Percentiles rank a stretch among this genome's conserved stretches.
Conservation (phyloP, 306 rosid species). For the Trifolium subterraneum region DNA sequence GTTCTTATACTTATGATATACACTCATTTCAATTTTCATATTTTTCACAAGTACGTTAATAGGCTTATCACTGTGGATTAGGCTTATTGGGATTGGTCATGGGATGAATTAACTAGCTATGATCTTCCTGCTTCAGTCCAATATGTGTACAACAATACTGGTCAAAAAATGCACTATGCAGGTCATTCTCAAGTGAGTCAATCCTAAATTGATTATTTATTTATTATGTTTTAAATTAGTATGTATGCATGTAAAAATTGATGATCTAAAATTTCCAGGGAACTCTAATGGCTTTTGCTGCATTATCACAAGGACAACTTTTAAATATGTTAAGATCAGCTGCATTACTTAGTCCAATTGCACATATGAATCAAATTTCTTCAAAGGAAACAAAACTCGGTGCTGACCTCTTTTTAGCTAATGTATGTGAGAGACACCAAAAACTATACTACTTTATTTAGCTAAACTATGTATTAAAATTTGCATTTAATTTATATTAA, state of each 20-base stretch:
- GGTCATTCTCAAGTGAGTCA: conserved; percentile 81
- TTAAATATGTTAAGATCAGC: conserved; percentile 64
- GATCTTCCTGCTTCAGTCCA: conserved; percentile 75
- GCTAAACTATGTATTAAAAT: background rate
- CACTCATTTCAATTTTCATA: background rate
- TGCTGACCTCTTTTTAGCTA: conserved; percentile 59
- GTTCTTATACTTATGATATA: conserved; percentile 35
- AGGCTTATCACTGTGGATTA: conserved; percentile 26
- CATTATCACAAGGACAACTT: conserved; percentile 59
- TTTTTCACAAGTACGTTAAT: conserved; percentile 5
- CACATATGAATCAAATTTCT: conserved; percentile 67
- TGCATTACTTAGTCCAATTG: conserved; percentile 85
- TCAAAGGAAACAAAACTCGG: conserved; percentile 54
- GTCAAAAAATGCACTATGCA: conserved; percentile 68
- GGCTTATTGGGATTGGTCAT: conserved; percentile 93
- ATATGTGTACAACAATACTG: conserved; percentile 69
- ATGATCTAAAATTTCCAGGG: conserved; percentile 54
- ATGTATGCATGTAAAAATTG: background rate
- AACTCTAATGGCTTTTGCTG: conserved; percentile 69
- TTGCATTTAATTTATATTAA: too few species aligned
- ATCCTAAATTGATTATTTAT: background rate
- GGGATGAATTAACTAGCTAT: conserved; percentile 80
- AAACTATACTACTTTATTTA: background rate
- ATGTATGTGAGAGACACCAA: conserved; percentile 4
- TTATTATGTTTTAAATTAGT: background rate